Conservation (phyloP, 2,329 filamentous ascomycete species). For the Sporothrix dimorphospora region DNA sequence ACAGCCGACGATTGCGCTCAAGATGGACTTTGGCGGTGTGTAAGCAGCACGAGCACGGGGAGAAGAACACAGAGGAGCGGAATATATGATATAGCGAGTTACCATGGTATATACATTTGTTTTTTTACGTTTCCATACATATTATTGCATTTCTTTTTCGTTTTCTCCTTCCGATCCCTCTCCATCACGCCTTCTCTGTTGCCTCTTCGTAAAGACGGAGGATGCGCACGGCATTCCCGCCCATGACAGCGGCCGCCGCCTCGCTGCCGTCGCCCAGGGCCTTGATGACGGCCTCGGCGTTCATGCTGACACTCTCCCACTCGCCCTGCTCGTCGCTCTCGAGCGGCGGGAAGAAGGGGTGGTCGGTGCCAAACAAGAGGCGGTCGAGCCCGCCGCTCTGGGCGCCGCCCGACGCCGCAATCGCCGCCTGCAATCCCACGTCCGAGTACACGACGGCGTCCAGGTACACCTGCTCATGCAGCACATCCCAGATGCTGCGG, state of each 20-base stretch:
- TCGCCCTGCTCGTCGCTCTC: slow-evolving; percentile 58
- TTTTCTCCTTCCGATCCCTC: background rate
- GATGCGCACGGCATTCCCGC: slow-evolving; percentile 35
- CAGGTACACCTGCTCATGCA: slow-evolving; percentile 77
- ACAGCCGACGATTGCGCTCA: slow-evolving; percentile 85
- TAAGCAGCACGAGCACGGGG: background rate
- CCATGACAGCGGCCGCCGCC: slow-evolving; percentile 33
- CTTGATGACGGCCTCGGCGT: slow-evolving; percentile 51
- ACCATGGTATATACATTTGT: background rate
- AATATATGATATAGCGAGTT: background rate
- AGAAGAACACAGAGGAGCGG: background rate
- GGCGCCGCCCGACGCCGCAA: slow-evolving; percentile 59
- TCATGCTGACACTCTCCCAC: slow-evolving; percentile 68
- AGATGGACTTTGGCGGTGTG: slow-evolving; percentile 80
- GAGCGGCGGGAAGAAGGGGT: slow-evolving; percentile 83
- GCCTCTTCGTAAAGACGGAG: slow-evolving; percentile 30
- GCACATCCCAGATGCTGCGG: slow-evolving; percentile 58
- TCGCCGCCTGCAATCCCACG: slow-evolving; percentile 70
- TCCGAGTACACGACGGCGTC: slow-evolving; percentile 85
- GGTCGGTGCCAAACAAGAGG: slow-evolving; percentile 80
- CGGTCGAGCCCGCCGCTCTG: slow-evolving; percentile 65
- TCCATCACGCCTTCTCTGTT: background rate
- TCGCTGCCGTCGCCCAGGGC: slow-evolving; percentile 32
- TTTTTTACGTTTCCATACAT: background rate
- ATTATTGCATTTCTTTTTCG: background rate